Evolutionary conservation across 306 rosid species (phyloP).

Genomic region (Cucurbita maxima): DNA sequence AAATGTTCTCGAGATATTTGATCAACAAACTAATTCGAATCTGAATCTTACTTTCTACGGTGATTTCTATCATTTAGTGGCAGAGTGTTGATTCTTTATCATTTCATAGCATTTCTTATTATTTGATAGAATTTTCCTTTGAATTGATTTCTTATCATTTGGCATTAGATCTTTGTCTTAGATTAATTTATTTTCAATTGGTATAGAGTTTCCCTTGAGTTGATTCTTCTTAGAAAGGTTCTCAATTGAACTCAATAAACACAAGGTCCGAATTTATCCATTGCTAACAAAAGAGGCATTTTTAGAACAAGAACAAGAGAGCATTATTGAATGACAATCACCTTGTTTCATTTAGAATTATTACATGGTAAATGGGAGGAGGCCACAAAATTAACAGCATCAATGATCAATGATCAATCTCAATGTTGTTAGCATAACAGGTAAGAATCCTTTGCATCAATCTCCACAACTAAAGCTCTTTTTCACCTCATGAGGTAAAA

Average conservation of each 20-base stretch:
- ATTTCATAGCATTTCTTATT: too few species aligned
- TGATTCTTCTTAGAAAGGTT: too few species aligned
- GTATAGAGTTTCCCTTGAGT: too few species aligned
- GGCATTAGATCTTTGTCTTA: fast-evolving
- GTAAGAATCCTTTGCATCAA: not conserved
- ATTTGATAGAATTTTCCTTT: too few species aligned
- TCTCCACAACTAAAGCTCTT: not conserved
- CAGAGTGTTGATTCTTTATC: too few species aligned
- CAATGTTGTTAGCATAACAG: not conserved
- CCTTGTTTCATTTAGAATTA: not conserved
- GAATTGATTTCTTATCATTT: too few species aligned
- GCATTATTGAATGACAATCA: not conserved
- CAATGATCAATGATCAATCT: not conserved
- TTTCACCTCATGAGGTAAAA: not conserved
- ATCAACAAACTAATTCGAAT: too few species aligned
- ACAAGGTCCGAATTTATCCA: not conserved
- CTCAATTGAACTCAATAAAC: not conserved
- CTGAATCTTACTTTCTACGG: too few species aligned
- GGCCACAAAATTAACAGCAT: not conserved
- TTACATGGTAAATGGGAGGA: not conserved
- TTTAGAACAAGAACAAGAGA: not conserved
- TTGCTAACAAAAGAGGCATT: not conserved
- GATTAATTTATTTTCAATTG: too few species aligned
- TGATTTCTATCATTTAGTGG: too few species aligned
- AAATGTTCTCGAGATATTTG: too few species aligned